Conservation (phyloP, 176 grass and related monocot genomes). For the Juncus effusus region DNA sequence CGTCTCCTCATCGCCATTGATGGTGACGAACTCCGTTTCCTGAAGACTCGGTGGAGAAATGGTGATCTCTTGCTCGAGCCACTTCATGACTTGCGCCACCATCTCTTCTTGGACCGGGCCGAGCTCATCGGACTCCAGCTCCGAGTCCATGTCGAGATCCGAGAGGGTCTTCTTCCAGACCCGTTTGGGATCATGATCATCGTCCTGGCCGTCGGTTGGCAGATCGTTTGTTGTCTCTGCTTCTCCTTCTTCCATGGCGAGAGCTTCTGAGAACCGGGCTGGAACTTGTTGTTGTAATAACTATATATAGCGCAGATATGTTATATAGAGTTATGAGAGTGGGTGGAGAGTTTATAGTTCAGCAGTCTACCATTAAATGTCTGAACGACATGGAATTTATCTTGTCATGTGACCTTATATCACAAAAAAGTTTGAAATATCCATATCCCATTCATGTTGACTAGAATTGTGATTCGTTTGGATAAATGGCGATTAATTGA, state of each 20-base stretch:
- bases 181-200: background rate
- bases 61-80: conserved; percentile 69
- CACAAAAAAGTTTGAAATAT: no score
- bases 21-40: conserved; percentile 43
- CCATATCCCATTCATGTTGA: no score
- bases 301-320: no score
- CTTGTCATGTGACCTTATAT: no score
- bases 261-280: background rate
- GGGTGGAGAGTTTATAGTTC: no score
- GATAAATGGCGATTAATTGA: no score
- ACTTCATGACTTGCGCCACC: conserved; percentile 69
- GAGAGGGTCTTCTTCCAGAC: conserved; percentile 13
- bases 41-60: background rate
- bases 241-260: conserved; percentile 21
- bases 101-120: conserved; percentile 43
- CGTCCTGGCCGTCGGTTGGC: background rate
- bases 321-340: no score
- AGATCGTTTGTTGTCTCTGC: background rate
- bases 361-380: no score
- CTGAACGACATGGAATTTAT: no score
- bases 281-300: background rate
- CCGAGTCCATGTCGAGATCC: background rate
- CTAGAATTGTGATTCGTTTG: no score
- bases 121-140: background rate
- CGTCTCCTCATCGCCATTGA: conserved; percentile 86